These are phyloP conservation scores for Tetrapisispora pingtungensis DNA, from an alignment of 805 yeast genomes.

Conservation along the genomic window DNA sequence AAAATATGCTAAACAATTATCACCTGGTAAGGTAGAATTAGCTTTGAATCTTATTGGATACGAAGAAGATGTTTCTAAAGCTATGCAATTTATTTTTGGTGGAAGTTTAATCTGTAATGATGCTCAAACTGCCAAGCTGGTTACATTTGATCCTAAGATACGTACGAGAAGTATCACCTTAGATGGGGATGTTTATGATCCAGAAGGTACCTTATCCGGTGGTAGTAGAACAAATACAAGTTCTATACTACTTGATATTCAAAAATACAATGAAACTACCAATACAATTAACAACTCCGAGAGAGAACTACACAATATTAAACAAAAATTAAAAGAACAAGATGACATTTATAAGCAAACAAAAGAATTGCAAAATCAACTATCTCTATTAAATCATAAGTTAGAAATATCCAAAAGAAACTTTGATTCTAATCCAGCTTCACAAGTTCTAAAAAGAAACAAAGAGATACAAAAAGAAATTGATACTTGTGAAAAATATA, in stretches of 20 bases:
- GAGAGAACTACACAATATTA: constrained; percentile 33
- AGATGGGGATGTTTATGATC: constrained; percentile 93
- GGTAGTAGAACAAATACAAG: constrained; percentile 65
- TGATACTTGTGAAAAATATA: constrained; percentile 29
- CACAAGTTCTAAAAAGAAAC: constrained; percentile 43
- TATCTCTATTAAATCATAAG: constrained; percentile 50
- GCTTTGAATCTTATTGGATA: constrained; percentile 76
- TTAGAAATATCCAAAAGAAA: constrained; percentile 45
- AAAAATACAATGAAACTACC: constrained; percentile 44
- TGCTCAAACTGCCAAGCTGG: constrained; percentile 76
- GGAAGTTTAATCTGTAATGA: constrained; percentile 78
- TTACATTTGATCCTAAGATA: constrained; percentile 79
- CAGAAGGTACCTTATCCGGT: constrained; percentile 91
- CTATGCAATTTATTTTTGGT: constrained; percentile 91
- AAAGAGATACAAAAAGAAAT: constrained; percentile 40
- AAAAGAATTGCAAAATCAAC: constrained; percentile 45
- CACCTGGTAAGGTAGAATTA: constrained; percentile 81
- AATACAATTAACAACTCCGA: constrained; percentile 34
- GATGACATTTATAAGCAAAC: constrained; percentile 40
- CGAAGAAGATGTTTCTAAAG: constrained; percentile 57
- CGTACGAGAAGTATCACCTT: constrained; percentile 76
- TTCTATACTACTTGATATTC: constrained; percentile 55
- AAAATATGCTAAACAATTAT: constrained; percentile 57
- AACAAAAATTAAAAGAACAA: constrained; percentile 34
- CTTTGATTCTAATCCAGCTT: constrained; percentile 45